These are phyloP conservation scores for Kernera saxatilis DNA, from an alignment of 345 rosid genomes.

Conservation along the genomic window DNA sequence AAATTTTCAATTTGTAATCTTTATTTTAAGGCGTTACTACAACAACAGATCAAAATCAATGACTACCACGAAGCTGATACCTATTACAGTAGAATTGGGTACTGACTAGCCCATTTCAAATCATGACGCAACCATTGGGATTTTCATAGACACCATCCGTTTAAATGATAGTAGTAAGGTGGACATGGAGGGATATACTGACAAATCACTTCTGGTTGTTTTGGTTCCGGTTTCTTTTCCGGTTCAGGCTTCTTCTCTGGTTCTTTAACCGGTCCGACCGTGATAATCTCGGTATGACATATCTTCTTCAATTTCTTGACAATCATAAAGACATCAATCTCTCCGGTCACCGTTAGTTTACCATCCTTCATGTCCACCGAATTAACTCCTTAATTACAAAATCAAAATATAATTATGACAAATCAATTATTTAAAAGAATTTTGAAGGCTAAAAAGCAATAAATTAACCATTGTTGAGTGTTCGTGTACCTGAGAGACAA, in stretches of 20 bases:
- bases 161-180: background rate
- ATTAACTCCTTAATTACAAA: conserved; percentile 36
- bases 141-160: background rate
- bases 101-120: background rate
- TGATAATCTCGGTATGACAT: conserved; percentile 43
- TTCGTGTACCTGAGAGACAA: conserved; percentile 40
- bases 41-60: background rate
- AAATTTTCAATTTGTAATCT: no score
- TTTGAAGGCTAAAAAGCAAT: background rate
- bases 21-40: no score
- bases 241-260: conserved; percentile 40
- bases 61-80: background rate
- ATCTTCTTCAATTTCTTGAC: conserved; percentile 51
- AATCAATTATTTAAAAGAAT: background rate
- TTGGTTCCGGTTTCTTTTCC: conserved; percentile 4
- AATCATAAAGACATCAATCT: conserved; percentile 40
- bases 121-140: background rate
- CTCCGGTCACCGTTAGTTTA: conserved; percentile 55
- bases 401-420: background rate
- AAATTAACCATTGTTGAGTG: background rate
- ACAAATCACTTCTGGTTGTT: background rate
- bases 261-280: conserved; percentile 65
- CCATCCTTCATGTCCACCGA: conserved; percentile 52
- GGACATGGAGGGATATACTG: background rate
- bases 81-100: background rate